A percentile compares a stretch with the other conserved stretches of the same genome.
Conservation (phyloP, 129 eudicot species). For the Pittosporum tobira region DNA sequence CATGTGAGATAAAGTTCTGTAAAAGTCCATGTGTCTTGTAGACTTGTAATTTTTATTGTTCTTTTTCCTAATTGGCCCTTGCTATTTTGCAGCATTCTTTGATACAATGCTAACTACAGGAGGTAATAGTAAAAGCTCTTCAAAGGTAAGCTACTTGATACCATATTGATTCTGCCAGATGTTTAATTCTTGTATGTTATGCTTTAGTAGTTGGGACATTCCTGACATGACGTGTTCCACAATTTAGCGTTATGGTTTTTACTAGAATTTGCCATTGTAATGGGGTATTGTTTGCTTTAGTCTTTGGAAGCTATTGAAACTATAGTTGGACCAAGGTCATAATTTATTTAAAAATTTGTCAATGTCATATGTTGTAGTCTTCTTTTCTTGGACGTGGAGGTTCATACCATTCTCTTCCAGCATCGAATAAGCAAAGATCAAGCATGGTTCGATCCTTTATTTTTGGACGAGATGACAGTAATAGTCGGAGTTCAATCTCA, state of each 20-base stretch:
- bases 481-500: conserved; percentile 63
- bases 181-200: neutral
- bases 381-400: conserved; percentile 63
- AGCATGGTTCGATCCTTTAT: conserved; percentile 39
- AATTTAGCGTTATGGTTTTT: neutral
- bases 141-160: conserved; percentile 26
- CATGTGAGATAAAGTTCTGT: conserved; percentile 36
- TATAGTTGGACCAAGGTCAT: conserved; percentile 12
- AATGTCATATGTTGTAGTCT: conserved; percentile 39
- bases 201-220: neutral
- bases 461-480: conserved; percentile 93
- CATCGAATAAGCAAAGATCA: conserved; percentile 46
- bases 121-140: conserved; percentile 56
- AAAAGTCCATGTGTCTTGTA: neutral
- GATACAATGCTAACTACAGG: conserved; percentile 61
- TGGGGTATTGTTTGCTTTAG: neutral
- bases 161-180: too few species aligned
- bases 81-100: conserved; percentile 55
- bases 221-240: neutral
- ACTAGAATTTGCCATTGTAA: neutral
- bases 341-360: neutral
- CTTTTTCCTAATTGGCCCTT: conserved; percentile 6
- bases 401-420: conserved; percentile 36
- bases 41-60: neutral
- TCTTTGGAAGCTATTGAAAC: neutral